Conservation (phyloP, 805 yeast species). For the Lipomyces yamadae region DNA sequence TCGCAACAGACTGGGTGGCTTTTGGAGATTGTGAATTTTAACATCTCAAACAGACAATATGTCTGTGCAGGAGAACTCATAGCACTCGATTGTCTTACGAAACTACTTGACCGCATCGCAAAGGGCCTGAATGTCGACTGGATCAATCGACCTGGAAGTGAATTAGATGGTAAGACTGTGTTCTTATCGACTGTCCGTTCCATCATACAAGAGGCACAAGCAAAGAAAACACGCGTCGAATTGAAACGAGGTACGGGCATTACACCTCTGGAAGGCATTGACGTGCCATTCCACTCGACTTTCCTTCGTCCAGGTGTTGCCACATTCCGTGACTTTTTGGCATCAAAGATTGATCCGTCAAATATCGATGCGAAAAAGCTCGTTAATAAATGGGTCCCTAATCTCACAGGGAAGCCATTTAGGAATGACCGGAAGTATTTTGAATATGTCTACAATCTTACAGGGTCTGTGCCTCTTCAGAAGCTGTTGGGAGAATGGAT, state of each 20-base stretch:
- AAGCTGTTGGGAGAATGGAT: slow-evolving; percentile 94
- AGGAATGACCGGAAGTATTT: slow-evolving; percentile 95
- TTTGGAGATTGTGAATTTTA: slow-evolving; percentile 96
- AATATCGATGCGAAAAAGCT: slow-evolving; percentile 94
- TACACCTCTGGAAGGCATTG: slow-evolving; percentile 96
- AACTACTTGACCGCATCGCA: slow-evolving; percentile 87
- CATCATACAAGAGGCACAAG: slow-evolving; percentile 78
- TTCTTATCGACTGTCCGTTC: slow-evolving; percentile 85
- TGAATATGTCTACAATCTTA: slow-evolving; percentile 90
- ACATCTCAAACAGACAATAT: slow-evolving; percentile 97
- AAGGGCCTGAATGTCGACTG: slow-evolving; percentile 93
- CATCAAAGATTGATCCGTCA: slow-evolving; percentile 91
- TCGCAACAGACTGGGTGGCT: slow-evolving; percentile 86
- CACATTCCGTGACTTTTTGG: slow-evolving; percentile 97
- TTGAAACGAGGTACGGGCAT: slow-evolving; percentile 97
- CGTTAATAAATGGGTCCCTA: slow-evolving; percentile 95
- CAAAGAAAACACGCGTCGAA: slow-evolving; percentile 95
- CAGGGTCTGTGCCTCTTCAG: slow-evolving; percentile 89
- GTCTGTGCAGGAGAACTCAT: slow-evolving; percentile 99
- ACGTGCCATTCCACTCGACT: slow-evolving; percentile 99
- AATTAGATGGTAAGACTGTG: slow-evolving; percentile 88
- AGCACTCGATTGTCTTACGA: slow-evolving; percentile 88
- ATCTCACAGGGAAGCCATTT: slow-evolving; percentile 97
- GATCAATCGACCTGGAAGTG: slow-evolving; percentile 76
- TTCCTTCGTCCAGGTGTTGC: slow-evolving; percentile 97